phyloP scores from a whole-genome alignment of 805 yeast species.

The Dipodascus albidus region DNA sequence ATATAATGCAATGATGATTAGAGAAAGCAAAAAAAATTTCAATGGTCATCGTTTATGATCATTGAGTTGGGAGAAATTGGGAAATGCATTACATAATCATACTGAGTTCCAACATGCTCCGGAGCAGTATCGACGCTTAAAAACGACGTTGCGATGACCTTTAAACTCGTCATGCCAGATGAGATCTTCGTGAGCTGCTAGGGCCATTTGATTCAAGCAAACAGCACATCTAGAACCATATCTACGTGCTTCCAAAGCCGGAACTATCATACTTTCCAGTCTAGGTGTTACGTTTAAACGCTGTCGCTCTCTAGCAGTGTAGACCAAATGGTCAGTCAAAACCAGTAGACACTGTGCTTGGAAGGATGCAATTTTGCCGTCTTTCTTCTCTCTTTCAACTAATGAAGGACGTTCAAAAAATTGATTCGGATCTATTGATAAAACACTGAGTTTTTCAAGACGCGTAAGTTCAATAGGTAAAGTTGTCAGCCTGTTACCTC shows the following conservation, averaged over 20 bases:
- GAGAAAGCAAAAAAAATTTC: background rate
- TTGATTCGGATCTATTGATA: conserved; percentile 28
- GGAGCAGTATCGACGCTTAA: background rate
- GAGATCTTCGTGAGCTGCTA: background rate
- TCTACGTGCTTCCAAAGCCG: background rate
- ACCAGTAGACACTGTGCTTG: background rate
- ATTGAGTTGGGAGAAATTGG: background rate
- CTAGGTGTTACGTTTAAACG: background rate
- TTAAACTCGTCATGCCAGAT: background rate
- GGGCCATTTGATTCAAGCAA: background rate
- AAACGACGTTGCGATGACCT: background rate
- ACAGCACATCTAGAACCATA: background rate
- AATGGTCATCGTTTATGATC: background rate
- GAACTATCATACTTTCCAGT: background rate
- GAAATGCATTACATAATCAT: background rate
- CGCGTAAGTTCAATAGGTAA: conserved; percentile 27
- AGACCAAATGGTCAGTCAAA: background rate
- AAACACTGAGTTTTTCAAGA: conserved; percentile 18
- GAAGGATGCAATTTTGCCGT: background rate
- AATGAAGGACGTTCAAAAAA: conserved; percentile 9
- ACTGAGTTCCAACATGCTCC: background rate
- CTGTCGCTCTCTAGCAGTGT: background rate
- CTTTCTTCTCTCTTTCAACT: background rate
- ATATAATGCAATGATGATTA: background rate
- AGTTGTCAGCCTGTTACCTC: conserved; percentile 23